Evolutionary conservation across 2,329 filamentous ascomycete genomes (phyloP), one percentile per base, ranked within the genome.

Genomic region (Exserohilum turcica): DNA sequence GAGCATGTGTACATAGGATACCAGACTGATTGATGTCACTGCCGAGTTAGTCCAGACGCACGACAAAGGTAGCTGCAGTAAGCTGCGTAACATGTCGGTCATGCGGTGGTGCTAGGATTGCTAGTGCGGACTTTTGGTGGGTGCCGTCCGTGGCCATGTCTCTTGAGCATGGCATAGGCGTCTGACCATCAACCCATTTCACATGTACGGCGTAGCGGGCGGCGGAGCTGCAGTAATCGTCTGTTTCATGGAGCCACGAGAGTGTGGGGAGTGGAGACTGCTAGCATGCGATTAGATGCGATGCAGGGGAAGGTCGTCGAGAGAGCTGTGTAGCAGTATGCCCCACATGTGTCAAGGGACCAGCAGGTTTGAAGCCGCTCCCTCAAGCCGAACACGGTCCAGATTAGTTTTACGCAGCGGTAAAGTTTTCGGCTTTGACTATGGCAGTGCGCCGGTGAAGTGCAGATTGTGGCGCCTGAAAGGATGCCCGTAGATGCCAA

Each of bases 321-420:
- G 32, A 54, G 42, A 33, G 21, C 40, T 47, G 24, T 40, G 39
- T 43, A 44, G 43, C 28, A 21, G 36, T 18, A 39, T 24, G 19
- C 43, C 57, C 57, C 54, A 57, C 51, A 60, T 54, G 6, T 13
- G 19, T 33, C 31, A 37, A 37, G 32, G 31, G 43, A 36, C 38
- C 44, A 47, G 37, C 51, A 29, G 35, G 29, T 16, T 39, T 18
- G 27, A 39, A 40, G 38, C 38, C 7, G 24, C 15, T 5, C 9
- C 31, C 36, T 18, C 24, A 42, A 38, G 43, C 48, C 45, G 43
- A 48, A 33, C 29, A 24, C 24, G 42, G 19, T 43, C 46, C 29
- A 50, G 24, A 54, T 57, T 53, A 46, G 47, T 36, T 45, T 24
- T 43, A 36, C 31, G 44, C 32, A 47, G 45, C 27, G 21, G 37